These are phyloP conservation scores for Endocarpon pusillum DNA, from an alignment of 495 filamentous ascomycete species.

Conservation along the genomic window DNA sequence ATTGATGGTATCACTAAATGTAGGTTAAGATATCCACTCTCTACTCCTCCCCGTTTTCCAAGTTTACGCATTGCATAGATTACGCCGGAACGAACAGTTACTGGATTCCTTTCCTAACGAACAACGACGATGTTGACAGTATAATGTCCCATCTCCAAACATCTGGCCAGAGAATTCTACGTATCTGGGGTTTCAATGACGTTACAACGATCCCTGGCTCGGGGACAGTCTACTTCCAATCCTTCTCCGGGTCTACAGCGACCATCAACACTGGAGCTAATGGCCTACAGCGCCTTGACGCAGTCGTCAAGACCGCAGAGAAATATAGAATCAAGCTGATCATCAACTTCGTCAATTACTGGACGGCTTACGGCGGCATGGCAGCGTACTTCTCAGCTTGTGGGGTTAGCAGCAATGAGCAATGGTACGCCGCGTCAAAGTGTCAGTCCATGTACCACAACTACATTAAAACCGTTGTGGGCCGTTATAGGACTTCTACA, in stretches of 20 bases:
- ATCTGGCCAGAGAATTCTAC: conserved; percentile 48
- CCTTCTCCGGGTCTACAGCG: conserved; percentile 30
- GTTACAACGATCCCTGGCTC: conserved; percentile 26
- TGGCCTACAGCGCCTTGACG: conserved; percentile 51
- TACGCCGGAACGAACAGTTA: conserved; percentile 58
- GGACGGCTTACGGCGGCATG: conserved; percentile 52
- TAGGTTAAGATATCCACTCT: conserved; percentile 5
- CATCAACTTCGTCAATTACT: conserved; percentile 39
- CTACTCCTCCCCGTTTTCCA: neutral
- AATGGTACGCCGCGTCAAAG: conserved; percentile 38
- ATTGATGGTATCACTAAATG: conserved; percentile 44
- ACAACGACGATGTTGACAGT: conserved; percentile 43
- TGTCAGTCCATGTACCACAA: conserved; percentile 42
- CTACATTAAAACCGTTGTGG: conserved; percentile 46
- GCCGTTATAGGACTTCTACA: conserved; percentile 34
- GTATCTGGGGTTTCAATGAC: conserved; percentile 63
- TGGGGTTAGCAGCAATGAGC: conserved; percentile 30
- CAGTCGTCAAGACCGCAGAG: conserved; percentile 42
- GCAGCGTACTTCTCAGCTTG: conserved; percentile 43
- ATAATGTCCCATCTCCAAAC: conserved; percentile 30
- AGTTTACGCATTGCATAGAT: conserved; percentile 15
- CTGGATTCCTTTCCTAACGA: conserved; percentile 54
- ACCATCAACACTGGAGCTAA: conserved; percentile 50
- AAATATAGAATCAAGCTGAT: conserved; percentile 41
- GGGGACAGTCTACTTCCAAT: conserved; percentile 43